Evolutionary conservation across 208 protist genomes (phyloP).

Genomic region (Trypanosoma lewisi): DNA sequence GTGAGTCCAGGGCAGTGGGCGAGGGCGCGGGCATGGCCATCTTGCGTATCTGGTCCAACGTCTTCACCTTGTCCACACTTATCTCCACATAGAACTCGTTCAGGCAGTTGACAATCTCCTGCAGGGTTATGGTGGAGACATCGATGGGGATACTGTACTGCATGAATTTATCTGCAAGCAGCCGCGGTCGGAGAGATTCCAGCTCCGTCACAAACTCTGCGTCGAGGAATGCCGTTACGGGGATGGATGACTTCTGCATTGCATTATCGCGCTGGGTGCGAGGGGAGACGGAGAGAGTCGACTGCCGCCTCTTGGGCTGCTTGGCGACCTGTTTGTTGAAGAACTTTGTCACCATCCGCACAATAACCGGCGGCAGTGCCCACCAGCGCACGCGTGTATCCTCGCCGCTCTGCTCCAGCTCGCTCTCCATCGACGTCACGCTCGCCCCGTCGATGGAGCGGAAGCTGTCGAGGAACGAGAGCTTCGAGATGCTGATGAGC

Average conservation of each 20-base stretch:
- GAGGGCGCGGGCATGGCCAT: constrained; percentile 40
- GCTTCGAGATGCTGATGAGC: constrained; percentile 52
- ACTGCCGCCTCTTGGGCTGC: constrained; percentile 55
- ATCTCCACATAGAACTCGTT: constrained; percentile 76
- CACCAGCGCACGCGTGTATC: constrained; percentile 43
- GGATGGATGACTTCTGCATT: constrained; percentile 60
- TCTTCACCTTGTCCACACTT: constrained; percentile 44
- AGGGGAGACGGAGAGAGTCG: constrained; percentile 46
- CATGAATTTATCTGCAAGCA: constrained; percentile 65
- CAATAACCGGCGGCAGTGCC: constrained; percentile 48
- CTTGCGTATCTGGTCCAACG: constrained; percentile 39
- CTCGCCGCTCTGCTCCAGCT: constrained; percentile 30
- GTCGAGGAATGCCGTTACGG: constrained; percentile 49
- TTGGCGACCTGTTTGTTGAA: constrained; percentile 60
- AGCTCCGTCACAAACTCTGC: constrained; percentile 57
- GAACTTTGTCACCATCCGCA: constrained; percentile 55
- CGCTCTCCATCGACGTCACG: constrained; percentile 1
- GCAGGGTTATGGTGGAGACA: constrained; percentile 72
- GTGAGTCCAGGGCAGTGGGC: constrained; percentile 25
- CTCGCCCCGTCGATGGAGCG: constrained; percentile 14
- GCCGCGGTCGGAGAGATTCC: constrained; percentile 46
- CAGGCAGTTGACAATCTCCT: constrained; percentile 84
- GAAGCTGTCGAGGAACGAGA: constrained; percentile 40
- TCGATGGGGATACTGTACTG: constrained; percentile 68
- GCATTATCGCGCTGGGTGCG: constrained; percentile 57